Evolutionary conservation across 2,329 filamentous ascomycete genomes (phyloP).

Genomic region (Nigrograna mackinnonii): DNA sequence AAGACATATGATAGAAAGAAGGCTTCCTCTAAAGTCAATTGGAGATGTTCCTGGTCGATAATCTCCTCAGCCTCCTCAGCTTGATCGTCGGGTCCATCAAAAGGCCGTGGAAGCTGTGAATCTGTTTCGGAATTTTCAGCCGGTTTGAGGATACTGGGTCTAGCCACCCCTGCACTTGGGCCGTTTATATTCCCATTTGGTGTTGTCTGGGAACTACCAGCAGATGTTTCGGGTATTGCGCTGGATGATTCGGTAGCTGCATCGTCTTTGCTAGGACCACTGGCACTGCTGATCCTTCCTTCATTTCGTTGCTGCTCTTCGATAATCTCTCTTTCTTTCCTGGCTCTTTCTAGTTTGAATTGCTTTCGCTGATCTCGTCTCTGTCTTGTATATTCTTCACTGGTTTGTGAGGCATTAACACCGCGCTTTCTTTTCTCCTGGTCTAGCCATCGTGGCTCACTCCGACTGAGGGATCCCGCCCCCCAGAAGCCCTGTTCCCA

Average conservation of each 20-base stretch:
- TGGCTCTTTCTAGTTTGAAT: slow-evolving; percentile 90
- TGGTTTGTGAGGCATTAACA: slow-evolving; percentile 67
- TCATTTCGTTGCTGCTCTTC: slow-evolving; percentile 69
- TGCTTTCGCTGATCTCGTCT: slow-evolving; percentile 79
- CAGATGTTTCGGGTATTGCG: not conserved
- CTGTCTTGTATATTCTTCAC: slow-evolving; percentile 77
- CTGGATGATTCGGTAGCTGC: not conserved
- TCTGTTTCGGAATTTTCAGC: not conserved
- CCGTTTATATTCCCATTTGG: not conserved
- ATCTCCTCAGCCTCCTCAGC: slow-evolving; percentile 15
- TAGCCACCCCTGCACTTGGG: not conserved
- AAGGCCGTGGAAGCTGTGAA: not conserved
- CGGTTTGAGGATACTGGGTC: not conserved
- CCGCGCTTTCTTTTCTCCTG: slow-evolving; percentile 76
- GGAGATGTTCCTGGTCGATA: slow-evolving; percentile 76
- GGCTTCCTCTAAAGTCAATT: slow-evolving; percentile 85
- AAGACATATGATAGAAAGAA: slow-evolving; percentile 87
- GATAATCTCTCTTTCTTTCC: slow-evolving; percentile 81
- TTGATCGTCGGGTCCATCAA: not conserved
- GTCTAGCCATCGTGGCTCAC: slow-evolving; percentile 91
- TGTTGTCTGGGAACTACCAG: not conserved
- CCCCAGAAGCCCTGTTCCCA: slow-evolving; percentile 99
- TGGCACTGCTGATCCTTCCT: no score
- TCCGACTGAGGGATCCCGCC: slow-evolving; percentile 89
- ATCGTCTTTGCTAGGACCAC: not conserved